Evolutionary conservation across 495 filamentous ascomycete species (phyloP).

Genomic region (Geopyxis carbonaria): DNA sequence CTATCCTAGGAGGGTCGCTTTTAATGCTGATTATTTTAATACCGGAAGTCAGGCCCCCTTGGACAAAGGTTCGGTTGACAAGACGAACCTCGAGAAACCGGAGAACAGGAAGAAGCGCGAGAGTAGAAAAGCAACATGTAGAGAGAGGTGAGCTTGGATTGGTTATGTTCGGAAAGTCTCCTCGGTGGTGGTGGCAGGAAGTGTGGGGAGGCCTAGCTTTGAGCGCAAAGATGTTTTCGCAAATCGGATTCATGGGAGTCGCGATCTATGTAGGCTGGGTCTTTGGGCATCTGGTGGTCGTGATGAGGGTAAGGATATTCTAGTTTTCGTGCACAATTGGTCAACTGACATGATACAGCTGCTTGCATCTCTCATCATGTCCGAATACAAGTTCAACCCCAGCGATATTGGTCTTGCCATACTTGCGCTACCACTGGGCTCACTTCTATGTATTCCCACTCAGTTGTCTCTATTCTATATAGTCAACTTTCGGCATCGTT

Average conservation of each 20-base stretch:
- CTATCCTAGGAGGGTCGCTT: slow-evolving; percentile 42
- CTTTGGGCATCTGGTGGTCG: slow-evolving; percentile 51
- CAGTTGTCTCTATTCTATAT: slow-evolving; percentile 52
- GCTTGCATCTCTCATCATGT: slow-evolving; percentile 42
- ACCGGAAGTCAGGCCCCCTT: slow-evolving; percentile 20
- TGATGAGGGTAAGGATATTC: slow-evolving; percentile 37
- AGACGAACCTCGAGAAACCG: not conserved
- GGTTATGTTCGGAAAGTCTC: slow-evolving; percentile 48
- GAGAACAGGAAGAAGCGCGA: not conserved
- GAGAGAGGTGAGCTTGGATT: slow-evolving; percentile 59
- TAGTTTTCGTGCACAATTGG: not conserved
- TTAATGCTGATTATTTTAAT: slow-evolving; percentile 27
- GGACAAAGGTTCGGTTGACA: slow-evolving; percentile 6
- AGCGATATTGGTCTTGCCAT: slow-evolving; percentile 47
- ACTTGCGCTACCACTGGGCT: slow-evolving; percentile 45
- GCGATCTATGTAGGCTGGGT: slow-evolving; percentile 59
- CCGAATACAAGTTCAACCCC: slow-evolving; percentile 41
- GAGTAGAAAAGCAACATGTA: too few relatives aligned
- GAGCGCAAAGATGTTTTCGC: slow-evolving; percentile 46
- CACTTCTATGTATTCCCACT: slow-evolving; percentile 49
- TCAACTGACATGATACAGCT: slow-evolving; percentile 30
- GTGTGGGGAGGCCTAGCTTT: slow-evolving; percentile 52
- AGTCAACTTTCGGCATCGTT: slow-evolving; percentile 35
- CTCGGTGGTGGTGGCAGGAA: slow-evolving; percentile 58
- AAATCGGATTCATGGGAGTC: slow-evolving; percentile 54